Evolutionary conservation across 2,329 filamentous ascomycete species (phyloP).

Genomic region (Albophoma yamanashiensis): DNA sequence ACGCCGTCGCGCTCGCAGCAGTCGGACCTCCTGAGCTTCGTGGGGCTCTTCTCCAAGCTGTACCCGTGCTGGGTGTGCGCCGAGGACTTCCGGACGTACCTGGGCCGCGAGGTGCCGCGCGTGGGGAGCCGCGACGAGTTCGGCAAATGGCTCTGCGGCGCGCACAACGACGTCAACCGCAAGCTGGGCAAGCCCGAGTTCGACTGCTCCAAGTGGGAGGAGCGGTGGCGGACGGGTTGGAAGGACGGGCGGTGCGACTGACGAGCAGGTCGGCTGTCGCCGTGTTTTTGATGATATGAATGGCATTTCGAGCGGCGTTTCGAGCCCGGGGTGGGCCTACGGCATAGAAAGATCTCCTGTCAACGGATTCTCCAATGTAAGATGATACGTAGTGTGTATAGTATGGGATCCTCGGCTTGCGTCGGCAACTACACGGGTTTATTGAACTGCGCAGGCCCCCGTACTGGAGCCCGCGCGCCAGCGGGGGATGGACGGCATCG

Average conservation of each 20-base stretch:
- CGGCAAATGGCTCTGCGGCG: conserved; percentile 73
- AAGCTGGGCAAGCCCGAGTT: conserved; percentile 89
- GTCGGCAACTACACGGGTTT: not conserved
- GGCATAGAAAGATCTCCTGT: not conserved
- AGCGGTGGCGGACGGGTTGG: conserved; percentile 91
- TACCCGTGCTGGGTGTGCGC: conserved; percentile 97
- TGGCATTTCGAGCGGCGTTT: not conserved
- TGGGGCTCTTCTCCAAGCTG: conserved; percentile 69
- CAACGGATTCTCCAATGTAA: not conserved
- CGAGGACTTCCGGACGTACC: conserved; percentile 78
- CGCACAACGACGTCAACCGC: conserved; percentile 77
- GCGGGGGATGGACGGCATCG: not conserved
- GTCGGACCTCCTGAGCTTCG: conserved; percentile 64
- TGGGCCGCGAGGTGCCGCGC: conserved; percentile 58
- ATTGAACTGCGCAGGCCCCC: not conserved
- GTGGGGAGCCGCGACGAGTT: conserved; percentile 56
- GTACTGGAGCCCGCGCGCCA: not conserved
- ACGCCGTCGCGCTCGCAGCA: conserved; percentile 59
- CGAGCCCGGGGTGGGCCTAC: not conserved
- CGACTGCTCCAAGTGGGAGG: conserved; percentile 84
- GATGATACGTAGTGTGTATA: not conserved
- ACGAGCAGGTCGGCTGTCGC: conserved; percentile 3
- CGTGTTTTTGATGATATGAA: not conserved
- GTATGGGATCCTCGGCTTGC: not conserved
- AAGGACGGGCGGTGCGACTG: conserved; percentile 54